Evolutionary conservation across 2,329 filamentous ascomycete species (phyloP), one percentile per base, ranked within the genome.

Genomic region (Alternaria hordeiaustralica): DNA sequence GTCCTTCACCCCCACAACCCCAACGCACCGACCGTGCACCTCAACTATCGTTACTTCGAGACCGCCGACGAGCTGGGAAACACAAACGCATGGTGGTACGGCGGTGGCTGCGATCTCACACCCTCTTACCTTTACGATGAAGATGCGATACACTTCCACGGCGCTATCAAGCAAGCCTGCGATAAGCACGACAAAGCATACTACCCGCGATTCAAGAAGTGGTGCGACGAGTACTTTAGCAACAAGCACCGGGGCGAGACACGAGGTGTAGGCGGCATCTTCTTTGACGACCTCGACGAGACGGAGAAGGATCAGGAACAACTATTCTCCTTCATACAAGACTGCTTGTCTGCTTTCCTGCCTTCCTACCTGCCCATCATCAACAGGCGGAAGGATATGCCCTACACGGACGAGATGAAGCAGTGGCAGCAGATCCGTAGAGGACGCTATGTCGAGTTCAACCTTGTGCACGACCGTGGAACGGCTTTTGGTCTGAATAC

Each of bases 31-130:
- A 99, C 96, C 0, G 96, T 99, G 18, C 96, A 99, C 80, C 87
- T 99, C 72, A 99, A 99, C 85, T 98, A 98, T 85, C 90, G 96
- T 61, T 99, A 99, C 83, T 99, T 99, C 77, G 96, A 99, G 84
- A 99, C 96, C 2, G 92, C 92, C 64, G 92, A 95, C 73, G 88
- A 91, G 9, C 91, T 95, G 72, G 93, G 92, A 46, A 91, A 86
- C 69, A 90, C 86, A 56, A 93, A 95, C 68, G 91, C 94, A 8
- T 99, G 96, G 95, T 99, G 96, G 96, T 99, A 97, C 75, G 96
- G 96, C 68, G 96, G 96, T 55, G 96, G 96, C 60, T 94, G 93
- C 57, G 96, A 99, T 81, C 82, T 99, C 71, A 99, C 96, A 12
- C 96, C 96, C 0, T 89, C 87, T 43, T 99, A 98, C 79, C 88